Evolutionary conservation across 2,329 filamentous ascomycete genomes (phyloP), one percentile per base, ranked within the genome.

Genomic region (Fusarium citri): DNA sequence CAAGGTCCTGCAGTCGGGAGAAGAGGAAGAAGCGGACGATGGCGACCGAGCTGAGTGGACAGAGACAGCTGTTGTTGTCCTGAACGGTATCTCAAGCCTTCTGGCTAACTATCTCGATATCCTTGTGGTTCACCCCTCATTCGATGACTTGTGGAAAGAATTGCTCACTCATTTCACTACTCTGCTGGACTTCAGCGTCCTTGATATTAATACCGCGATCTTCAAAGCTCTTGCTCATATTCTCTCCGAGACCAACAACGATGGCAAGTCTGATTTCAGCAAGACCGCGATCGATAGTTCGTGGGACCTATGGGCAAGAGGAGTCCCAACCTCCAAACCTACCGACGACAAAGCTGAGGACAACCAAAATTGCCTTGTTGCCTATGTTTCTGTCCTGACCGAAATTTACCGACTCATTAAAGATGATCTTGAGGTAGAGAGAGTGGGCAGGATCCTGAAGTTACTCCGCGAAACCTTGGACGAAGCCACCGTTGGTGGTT

Each of bases 361-460:
- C 66, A 97, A 96, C 71, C 93, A 97, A 76, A 90, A 91, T 59
- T 94, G 93, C 14, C 87, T 95, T n/a, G 82, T 93, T 30, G 92
- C 94, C n/a, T 98, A 97, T 80, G 87, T 96, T 2, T 86, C 90
- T 23, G 87, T 92, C 2, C 87, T 96, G 42, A 84, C 89, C 59
- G 91, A 96, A 72, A 85, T 98, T 2, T 97, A 97, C 75, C 87
- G 89, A 1, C 86, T 98, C 8, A 88, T 94, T 49, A 86, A 91
- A 61, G 80, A 84, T 10, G 86, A 88, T 18, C 82, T 97, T 22
- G 86, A 86, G 12, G 82, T 88, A 1, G 84, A 89, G 5, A 86
- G 87, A 48, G 88, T 94, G 11, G 82, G 85, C 42, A 86, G 85
- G n/a, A 91, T 97, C 78, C 84, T 97, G 2, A 82, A 82, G 5